phyloP scores from a whole-genome alignment of 192 early-diverging fungal genomes.

The Coemansia reversa region DNA sequence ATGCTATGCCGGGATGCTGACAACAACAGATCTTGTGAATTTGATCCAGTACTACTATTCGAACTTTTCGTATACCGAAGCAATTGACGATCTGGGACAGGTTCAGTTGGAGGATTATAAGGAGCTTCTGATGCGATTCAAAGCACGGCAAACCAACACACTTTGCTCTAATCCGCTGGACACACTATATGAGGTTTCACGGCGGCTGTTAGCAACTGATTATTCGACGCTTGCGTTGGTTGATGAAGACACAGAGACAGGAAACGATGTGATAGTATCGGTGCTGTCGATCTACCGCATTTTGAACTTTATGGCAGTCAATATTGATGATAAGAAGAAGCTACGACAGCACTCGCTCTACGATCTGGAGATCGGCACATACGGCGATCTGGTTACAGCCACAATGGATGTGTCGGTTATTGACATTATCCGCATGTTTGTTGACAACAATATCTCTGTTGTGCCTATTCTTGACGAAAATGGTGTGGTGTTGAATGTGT shows the following conservation, averaged over 20 bases:
- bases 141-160: conserved; percentile 53
- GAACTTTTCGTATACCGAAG: conserved; percentile 73
- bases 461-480: conserved; percentile 90
- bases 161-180: conserved; percentile 83
- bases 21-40: conserved; percentile 93
- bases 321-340: conserved; percentile 68
- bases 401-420: conserved; percentile 79
- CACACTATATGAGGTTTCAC: conserved; percentile 83
- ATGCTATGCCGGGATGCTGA: conserved; percentile 92
- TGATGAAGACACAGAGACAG: conserved; percentile 72
- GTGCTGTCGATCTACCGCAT: conserved; percentile 89
- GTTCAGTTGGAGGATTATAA: conserved; percentile 53
- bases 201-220: conserved; percentile 73
- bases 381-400: conserved; percentile 78
- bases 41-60: conserved; percentile 91
- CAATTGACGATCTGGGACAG: conserved; percentile 84
- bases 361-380: conserved; percentile 86
- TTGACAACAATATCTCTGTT: conserved; percentile 83
- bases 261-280: conserved; percentile 84
- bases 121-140: conserved; percentile 51
- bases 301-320: conserved; percentile 82
- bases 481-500: conserved; percentile 88
- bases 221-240: conserved; percentile 88
- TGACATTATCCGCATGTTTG: conserved; percentile 89
- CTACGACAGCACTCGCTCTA: conserved; percentile 64